Evolutionary conservation across 108 stramenopile species (phyloP).

Genomic region (Chaetoceros tenuissimus): DNA sequence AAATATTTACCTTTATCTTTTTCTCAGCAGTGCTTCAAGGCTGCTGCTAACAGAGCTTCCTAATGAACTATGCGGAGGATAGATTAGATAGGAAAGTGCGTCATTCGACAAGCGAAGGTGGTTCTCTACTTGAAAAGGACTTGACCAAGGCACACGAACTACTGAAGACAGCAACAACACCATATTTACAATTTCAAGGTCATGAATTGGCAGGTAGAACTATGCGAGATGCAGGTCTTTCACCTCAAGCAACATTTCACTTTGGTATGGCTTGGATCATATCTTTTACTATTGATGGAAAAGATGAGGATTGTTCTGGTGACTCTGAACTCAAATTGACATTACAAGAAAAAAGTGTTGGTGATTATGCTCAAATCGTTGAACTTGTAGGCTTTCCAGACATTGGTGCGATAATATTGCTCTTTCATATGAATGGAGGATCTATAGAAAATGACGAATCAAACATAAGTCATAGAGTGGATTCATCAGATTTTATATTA

Average conservation of each 20-base stretch:
- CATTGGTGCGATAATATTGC: conserved; percentile 28
- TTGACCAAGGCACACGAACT: background rate
- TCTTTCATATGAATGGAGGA: conserved; percentile 22
- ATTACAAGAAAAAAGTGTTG: conserved; percentile 23
- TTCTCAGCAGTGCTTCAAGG: no score
- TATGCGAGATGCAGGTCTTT: conserved; percentile 36
- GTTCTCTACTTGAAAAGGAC: background rate
- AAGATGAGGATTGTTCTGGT: background rate
- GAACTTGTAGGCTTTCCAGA: conserved; percentile 55
- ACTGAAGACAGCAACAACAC: background rate
- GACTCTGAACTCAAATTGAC: conserved; percentile 6
- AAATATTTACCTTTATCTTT: no score
- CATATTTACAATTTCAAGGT: conserved; percentile 1
- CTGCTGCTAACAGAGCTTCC: no score
- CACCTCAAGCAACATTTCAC: conserved; percentile 39
- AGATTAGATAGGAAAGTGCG: conserved; percentile 42
- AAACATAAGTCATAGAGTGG: background rate
- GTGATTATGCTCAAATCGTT: conserved; percentile 55
- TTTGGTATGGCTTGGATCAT: conserved; percentile 41
- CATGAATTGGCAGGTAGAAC: conserved; percentile 37
- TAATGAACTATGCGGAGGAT: conserved; percentile 68
- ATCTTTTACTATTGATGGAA: conserved; percentile 6
- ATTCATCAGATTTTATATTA: background rate
- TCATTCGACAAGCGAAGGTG: background rate
- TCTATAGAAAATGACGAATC: conserved; percentile 6